These are phyloP conservation scores for Pseudozyma thailandica DNA, from an alignment of 1,284 basidiomycete species.

Conservation along the genomic window DNA sequence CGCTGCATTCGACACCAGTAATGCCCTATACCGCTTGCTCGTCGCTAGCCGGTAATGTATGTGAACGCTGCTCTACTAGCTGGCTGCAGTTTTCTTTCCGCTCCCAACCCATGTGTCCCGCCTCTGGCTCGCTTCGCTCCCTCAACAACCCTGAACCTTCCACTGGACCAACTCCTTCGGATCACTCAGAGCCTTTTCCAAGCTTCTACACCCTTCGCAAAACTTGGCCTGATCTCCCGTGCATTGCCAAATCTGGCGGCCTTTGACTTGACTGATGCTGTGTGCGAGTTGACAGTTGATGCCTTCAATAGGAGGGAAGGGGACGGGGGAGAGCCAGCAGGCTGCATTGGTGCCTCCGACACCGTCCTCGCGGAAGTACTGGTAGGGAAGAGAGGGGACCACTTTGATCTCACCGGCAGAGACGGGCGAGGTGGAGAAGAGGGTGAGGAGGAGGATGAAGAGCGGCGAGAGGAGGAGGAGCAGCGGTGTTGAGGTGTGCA, in stretches of 20 bases:
- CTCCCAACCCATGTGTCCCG: too few species aligned
- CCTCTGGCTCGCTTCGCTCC: not conserved
- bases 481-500: conserved; percentile 1
- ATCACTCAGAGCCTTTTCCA: conserved; percentile 25
- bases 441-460: not conserved
- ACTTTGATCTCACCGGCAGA: conserved; percentile 1
- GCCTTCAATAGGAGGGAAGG: conserved; percentile 27
- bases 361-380: conserved; percentile 37
- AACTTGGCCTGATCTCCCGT: conserved; percentile 26
- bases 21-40: too few species aligned
- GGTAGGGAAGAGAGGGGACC: conserved; percentile 25
- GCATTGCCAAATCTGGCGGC: conserved; percentile 42
- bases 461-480: conserved; percentile 1
- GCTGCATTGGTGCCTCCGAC: conserved; percentile 23
- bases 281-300: conserved; percentile 28
- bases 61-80: too few species aligned
- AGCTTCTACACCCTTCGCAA: conserved; percentile 31
- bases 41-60: too few species aligned
- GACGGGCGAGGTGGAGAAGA: conserved; percentile 1
- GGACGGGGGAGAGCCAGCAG: conserved; percentile 32
- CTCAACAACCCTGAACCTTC: conserved; percentile 43
- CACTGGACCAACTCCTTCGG: conserved; percentile 35
- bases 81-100: not conserved
- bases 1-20: too few species aligned
- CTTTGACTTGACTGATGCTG: conserved; percentile 33